A percentile compares a stretch with the other conserved stretches of the same genome.
These are phyloP conservation scores for Juncus effusus DNA, from an alignment of 176 grass and related monocot genomes.

Conservation along the genomic window DNA sequence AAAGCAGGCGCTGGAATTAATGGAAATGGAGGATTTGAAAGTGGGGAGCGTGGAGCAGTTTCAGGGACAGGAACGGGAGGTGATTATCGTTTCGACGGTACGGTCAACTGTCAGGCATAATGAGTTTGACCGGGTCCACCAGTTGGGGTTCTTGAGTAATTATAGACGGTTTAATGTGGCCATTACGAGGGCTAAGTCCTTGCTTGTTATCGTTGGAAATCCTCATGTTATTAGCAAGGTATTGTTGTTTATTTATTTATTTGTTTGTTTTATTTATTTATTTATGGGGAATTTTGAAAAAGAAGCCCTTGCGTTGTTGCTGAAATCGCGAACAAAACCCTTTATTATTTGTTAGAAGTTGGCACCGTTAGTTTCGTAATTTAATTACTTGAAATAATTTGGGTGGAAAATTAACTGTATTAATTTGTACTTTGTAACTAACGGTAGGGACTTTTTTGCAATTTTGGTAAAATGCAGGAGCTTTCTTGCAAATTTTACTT, in stretches of 20 bases:
- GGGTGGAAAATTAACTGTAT: too few species aligned
- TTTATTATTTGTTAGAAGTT: too few species aligned
- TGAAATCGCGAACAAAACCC: too few species aligned
- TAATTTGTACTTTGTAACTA: too few species aligned
- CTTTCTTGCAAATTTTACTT: not conserved
- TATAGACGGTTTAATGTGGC: constrained; percentile 78
- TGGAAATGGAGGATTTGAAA: constrained; percentile 74
- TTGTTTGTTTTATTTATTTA: constrained; percentile 4
- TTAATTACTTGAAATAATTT: too few species aligned
- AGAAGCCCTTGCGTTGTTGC: not conserved
- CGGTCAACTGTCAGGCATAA: constrained; percentile 89
- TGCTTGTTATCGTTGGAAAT: constrained; percentile 87
- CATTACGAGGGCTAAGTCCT: constrained; percentile 78
- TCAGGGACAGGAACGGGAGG: constrained; percentile 86
- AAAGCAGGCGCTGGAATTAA: constrained; percentile 63
- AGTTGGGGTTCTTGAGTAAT: constrained; percentile 91
- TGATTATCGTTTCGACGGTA: constrained; percentile 94
- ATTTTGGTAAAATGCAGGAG: too few species aligned
- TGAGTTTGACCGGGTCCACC: constrained; percentile 59
- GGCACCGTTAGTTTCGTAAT: too few species aligned
- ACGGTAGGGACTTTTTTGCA: too few species aligned
- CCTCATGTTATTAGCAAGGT: constrained; percentile 90
- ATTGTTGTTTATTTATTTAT: constrained; percentile 3
- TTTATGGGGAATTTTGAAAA: not conserved
- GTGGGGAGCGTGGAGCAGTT: constrained; percentile 90